Evolutionary conservation across 2,329 filamentous ascomycete genomes (phyloP), one percentile per base, ranked within the genome.

Genomic region (Sclerotinia glacialis): DNA sequence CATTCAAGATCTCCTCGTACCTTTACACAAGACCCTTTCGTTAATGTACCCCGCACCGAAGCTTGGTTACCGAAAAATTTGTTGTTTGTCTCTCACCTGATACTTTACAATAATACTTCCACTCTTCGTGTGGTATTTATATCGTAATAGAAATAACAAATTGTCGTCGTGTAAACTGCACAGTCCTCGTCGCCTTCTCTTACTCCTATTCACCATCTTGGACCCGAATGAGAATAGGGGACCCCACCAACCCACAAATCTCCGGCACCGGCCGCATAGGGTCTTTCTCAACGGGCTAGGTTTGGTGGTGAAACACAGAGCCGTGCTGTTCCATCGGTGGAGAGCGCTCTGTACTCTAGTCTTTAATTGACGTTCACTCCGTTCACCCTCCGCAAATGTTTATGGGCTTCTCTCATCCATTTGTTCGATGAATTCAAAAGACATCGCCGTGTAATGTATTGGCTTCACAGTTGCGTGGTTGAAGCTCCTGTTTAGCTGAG

Each of bases 401-500:
- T 49, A 21, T 61, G 58, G 28, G 23, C 2, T 6, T 26, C 21
- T 60, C 58, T 49, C 42, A 28, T 49, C 58, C 16, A 31, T 37
- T 23, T 26, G 14, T 37, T 61, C 9, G 44, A 61, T 23, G 8
- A 21, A n/a, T 49, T 61, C 16, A 16, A 49, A 2, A 5, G 26
- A 50, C 58, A 16, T n/a, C 28, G 21, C 28, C 28, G 31, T 49
- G 18, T 49, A 31, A 49, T 56, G 37, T 40, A 18, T 37, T 40
- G 31, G 31, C 21, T 49, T 34, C 56, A 34, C 56, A 46, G 23
- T 49, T 26, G 28, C 21, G 21, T 60, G 23, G 34, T 23, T 49
- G 21, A 9, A 49, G 12, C 28, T 60, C 37, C 37, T 49, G 8
- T 47, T 91, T 83, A 97, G 76, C 87, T 88, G 72, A 99, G 83